Evolutionary conservation across 345 rosid genomes (phyloP).

Genomic region (Isatis tinctoria): DNA sequence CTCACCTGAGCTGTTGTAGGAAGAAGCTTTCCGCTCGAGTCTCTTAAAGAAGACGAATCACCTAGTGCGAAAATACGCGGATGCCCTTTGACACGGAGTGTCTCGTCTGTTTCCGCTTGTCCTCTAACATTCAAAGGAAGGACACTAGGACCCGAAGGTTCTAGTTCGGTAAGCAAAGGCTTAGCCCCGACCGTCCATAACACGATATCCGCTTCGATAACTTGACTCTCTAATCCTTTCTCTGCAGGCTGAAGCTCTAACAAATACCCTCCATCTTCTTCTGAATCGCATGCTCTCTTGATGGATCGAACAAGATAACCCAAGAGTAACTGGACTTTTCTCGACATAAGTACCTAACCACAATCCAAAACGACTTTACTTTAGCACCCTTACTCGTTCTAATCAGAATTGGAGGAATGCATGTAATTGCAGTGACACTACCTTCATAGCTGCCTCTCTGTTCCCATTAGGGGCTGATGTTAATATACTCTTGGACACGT

Average conservation of each 20-base stretch:
- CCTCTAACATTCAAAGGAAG: conserved; percentile 77
- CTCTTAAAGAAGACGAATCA: conserved; percentile 83
- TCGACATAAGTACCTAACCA: conserved; percentile 66
- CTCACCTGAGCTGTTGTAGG: conserved; percentile 92
- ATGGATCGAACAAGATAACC: conserved; percentile 71
- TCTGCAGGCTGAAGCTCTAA: conserved; percentile 84
- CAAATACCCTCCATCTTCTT: conserved; percentile 44
- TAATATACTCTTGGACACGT: conserved; percentile 65
- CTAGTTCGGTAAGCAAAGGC: conserved; percentile 68
- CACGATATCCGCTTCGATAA: conserved; percentile 71
- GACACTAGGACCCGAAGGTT: conserved; percentile 39
- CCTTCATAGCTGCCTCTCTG: conserved; percentile 85
- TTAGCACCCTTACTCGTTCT: neutral
- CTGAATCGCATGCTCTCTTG: conserved; percentile 28
- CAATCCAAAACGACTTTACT: conserved; percentile 4
- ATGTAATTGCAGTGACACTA: conserved; percentile 22
- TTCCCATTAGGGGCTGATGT: conserved; percentile 85
- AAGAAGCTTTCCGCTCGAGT: conserved; percentile 67
- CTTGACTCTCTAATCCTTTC: conserved; percentile 65
- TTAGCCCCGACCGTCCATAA: conserved; percentile 92
- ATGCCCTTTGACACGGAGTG: conserved; percentile 92
- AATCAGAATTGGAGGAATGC: neutral
- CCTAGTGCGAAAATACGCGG: conserved; percentile 92
- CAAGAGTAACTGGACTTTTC: conserved; percentile 68
- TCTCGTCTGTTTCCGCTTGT: conserved; percentile 94